Evolutionary conservation across 768 basidiomycete genomes (phyloP).

Genomic region (Hericium coralloides): DNA sequence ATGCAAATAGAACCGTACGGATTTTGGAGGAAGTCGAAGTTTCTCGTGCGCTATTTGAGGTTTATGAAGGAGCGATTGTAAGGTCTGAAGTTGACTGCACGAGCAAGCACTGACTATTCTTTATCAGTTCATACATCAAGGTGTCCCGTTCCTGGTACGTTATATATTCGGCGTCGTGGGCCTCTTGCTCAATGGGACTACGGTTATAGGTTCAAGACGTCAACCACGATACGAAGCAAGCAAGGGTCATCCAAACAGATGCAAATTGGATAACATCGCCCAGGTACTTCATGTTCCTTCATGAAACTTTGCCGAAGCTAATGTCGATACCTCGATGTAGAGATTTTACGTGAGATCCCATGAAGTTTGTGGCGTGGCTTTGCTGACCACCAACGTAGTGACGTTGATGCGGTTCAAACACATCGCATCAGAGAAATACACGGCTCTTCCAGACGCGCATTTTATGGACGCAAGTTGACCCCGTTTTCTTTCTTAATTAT

Average conservation of each 20-base stretch:
- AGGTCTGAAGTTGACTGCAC: constrained; percentile 5
- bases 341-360: constrained; percentile 58
- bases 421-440: constrained; percentile 63
- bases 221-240: constrained; percentile 68
- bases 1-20: constrained; percentile 26
- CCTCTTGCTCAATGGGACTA: background rate
- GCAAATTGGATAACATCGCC: constrained; percentile 80
- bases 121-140: constrained; percentile 79
- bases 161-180: background rate
- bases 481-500: constrained; percentile 1
- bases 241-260: constrained; percentile 61
- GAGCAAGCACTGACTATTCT: background rate
- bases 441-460: constrained; percentile 43
- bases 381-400: constrained; percentile 29
- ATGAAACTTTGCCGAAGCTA: background rate
- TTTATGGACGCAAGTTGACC: constrained; percentile 59
- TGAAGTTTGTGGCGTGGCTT: background rate
- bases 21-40: constrained; percentile 79
- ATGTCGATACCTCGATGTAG: constrained; percentile 25
- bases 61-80: constrained; percentile 85
- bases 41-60: constrained; percentile 77
- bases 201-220: constrained; percentile 61
- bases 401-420: constrained; percentile 72
- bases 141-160: constrained; percentile 65
- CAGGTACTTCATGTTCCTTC: constrained; percentile 28